Percentiles rank a stretch among this genome's conserved stretches.
Conservation (phyloP, 2,329 filamentous ascomycete genomes). For the Davidsoniella virescens region DNA sequence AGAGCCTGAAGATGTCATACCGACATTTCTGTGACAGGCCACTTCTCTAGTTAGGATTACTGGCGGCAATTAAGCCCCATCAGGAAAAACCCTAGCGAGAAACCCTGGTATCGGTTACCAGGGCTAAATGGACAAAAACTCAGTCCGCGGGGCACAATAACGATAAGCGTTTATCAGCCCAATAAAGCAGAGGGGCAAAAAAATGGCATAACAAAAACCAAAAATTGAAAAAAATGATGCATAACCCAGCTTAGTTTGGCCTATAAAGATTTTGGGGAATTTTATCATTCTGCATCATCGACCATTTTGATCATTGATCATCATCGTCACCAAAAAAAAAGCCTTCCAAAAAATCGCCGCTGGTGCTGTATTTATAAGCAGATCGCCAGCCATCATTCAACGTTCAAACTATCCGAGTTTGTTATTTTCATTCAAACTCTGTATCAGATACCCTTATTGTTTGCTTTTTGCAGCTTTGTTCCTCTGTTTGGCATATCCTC, state of each 20-base stretch:
- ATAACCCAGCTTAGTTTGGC: not conserved
- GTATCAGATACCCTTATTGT: not conserved
- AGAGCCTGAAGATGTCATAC: not conserved
- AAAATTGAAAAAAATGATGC: not conserved
- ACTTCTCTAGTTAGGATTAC: not conserved
- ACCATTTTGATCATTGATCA: not conserved
- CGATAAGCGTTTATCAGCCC: constrained; percentile 11
- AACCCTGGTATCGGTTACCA: too few relatives aligned
- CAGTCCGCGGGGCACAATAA: constrained; percentile 9
- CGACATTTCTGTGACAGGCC: not conserved
- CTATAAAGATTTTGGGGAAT: not conserved
- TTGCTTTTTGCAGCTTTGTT: not conserved
- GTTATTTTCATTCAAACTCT: not conserved
- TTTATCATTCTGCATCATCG: constrained; percentile 12
- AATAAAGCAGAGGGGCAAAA: constrained; percentile 11
- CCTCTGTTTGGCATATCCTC: not conserved
- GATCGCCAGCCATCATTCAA: not conserved
- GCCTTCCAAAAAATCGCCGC: not conserved
- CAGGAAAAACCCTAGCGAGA: too few relatives aligned
- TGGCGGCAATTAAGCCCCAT: not conserved
- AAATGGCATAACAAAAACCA: not conserved
- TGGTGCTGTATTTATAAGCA: not conserved
- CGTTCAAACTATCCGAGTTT: not conserved
- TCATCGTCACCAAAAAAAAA: not conserved
- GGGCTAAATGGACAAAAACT: not conserved